Base-by-base conservation (phyloP, 2,329 filamentous ascomycete genomes). In the Pestalotiopsis sp. region DNA sequence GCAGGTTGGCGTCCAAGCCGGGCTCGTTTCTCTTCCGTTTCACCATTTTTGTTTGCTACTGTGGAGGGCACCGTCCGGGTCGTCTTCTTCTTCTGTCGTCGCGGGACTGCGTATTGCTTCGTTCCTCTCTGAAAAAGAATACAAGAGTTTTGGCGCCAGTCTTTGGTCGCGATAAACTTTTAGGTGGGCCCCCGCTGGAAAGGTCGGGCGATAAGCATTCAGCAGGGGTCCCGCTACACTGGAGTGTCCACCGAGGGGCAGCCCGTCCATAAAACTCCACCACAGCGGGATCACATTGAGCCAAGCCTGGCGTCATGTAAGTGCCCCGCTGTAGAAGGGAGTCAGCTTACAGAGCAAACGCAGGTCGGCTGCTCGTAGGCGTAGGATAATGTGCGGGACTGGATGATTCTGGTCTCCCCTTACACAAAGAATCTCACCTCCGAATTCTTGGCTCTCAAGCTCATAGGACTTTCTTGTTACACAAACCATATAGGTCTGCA, bases 31-130 rank as follows among this genome's bases (percentile, higher is more conserved):
- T 83, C 81, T 90, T 90, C 72, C 89, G 83, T 81, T 91, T 91
- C 45, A 83, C 81, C 87, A 90, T 89, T 40, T 41, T 77, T 59
- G 38, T 13, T 25, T 41, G 92, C 90, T 75, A 94, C 92, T 25
- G 17, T 91, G 89, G 36, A 91, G 78, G 2, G 93, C 93, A 83
- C 96, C 97, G n/a, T 27, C 71, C 93, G 93, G 71, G 95, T 97
- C 82, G 95, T 93, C 87, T 91, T 92, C 57, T 93, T 95, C 74
- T 6, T 59, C 13, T 17, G 59, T 23, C 27, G 59, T 62, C 25
- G 31, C 31, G 31, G 7, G 31, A 36, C 31, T 36, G 31, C 31
- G n/a, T 52, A n/a, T 52, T 9, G n/a, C 17, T 52, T 23, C 45
- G 17, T 52, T 52, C 45, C 14, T 7, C n/a, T 36, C 31, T 36